phyloP scores from a whole-genome alignment of 2,329 filamentous ascomycete genomes.

The Pseudogymnoascus sp. region DNA sequence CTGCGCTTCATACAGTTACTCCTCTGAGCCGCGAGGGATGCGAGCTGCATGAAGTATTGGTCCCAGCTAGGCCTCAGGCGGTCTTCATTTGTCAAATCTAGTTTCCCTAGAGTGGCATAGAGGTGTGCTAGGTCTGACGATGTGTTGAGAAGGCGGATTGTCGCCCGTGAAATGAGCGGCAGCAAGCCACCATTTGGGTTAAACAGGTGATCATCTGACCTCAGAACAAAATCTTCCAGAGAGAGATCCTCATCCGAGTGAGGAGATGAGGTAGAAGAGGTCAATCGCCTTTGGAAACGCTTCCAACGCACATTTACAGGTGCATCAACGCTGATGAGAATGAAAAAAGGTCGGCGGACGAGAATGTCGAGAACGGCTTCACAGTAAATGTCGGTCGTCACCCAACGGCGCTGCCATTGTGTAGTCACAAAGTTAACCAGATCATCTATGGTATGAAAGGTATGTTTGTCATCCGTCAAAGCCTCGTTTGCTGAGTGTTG shows the following conservation, averaged over 20 bases:
- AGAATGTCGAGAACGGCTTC: constrained; percentile 67
- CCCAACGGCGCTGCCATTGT: constrained; percentile 74
- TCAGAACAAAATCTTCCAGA: constrained; percentile 47
- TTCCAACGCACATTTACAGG: constrained; percentile 77
- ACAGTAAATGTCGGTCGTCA: constrained; percentile 74
- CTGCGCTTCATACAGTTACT: constrained; percentile 98
- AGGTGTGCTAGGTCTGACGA: constrained; percentile 63
- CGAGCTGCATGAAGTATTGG: constrained; percentile 96
- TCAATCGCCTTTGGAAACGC: constrained; percentile 55
- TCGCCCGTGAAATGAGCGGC: constrained; percentile 69
- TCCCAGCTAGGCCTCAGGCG: constrained; percentile 89
- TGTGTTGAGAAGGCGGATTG: constrained; percentile 80
- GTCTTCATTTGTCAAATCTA: constrained; percentile 69
- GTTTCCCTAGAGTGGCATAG: constrained; percentile 59
- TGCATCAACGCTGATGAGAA: constrained; percentile 85
- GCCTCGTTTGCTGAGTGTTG: constrained; percentile 16
- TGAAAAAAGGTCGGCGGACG: constrained; percentile 76
- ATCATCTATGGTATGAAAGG: constrained; percentile 53
- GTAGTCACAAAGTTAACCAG: constrained; percentile 80
- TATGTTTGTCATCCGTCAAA: constrained; percentile 18
- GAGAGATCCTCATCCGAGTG: constrained; percentile 18
- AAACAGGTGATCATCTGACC: constrained; percentile 70
- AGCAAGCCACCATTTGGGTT: constrained; percentile 54
- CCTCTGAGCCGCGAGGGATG: constrained; percentile 78
- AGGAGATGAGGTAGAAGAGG: constrained; percentile 18